Base-by-base conservation (phyloP, 805 yeast species). In the Schwanniomyces pseudopolymorphus region DNA sequence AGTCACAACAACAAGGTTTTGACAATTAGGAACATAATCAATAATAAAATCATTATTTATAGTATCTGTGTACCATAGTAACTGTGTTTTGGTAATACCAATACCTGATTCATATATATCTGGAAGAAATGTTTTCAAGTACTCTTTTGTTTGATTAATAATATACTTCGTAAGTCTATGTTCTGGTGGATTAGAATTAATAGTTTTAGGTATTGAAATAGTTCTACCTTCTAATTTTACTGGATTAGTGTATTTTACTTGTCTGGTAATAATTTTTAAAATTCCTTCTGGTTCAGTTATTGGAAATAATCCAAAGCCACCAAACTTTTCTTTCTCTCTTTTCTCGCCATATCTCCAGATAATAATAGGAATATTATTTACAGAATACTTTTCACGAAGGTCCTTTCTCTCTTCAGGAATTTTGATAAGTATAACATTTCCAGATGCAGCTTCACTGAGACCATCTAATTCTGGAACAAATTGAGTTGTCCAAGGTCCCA, bases 261-360 rank as follows among this genome's bases (percentile, higher is more conserved):
- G 72, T 58, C 74, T 61, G 1, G 60, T 54, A 40, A 67, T 62
- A 8, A 69, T 54, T 50, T 70, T 69, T 57, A 70, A 53, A 42
- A 55, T 55, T 1, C 74, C 74, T 43, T 63, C 68, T 5, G 67
- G 67, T 39, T 63, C 61, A 43, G 63, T 58, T 13, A 54, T 37
- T 24, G 74, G 74, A 49, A 69, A 69, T 50, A 66, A 50, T 43
- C 63, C 61, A 48, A 69, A 47, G 2, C 73, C 74, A 26, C 59
- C 66, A 33, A 59, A 20, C 25, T 40, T 33, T 19, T 40, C 24
- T 19, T 40, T 5, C 19, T 40, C 36, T 40, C 42, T 26, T 8
- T 59, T 61, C 26, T 64, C 63, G 0, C 63, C 67, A 1, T 56
- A 46, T 51, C 58, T 69, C 74, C 74, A 70, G 8, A 52, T 57